Evolutionary conservation across 352 stramenopile genomes (phyloP).

Genomic region (Globisporangium echinulatum): DNA sequence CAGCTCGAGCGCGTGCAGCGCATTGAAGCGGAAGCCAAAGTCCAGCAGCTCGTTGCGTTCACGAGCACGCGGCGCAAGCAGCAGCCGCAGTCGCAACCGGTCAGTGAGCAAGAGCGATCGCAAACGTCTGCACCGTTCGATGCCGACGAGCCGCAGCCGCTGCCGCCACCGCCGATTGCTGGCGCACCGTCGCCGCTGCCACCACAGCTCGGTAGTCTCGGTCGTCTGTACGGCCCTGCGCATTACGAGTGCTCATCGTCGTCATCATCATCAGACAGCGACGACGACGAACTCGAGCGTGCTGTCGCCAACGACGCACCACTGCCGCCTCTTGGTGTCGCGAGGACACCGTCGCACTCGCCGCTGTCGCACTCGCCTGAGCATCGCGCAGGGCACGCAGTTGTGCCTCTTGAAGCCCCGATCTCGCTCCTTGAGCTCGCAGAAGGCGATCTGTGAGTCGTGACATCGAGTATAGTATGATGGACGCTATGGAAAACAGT

Average conservation of each 20-base stretch:
- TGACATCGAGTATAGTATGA: not conserved
- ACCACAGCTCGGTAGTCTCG: slow-evolving; percentile 26
- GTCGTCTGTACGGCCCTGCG: not conserved
- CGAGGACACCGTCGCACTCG: no score
- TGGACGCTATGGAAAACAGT: not conserved
- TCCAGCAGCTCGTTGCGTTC: slow-evolving; percentile 40
- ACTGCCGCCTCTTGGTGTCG: not conserved
- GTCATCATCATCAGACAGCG: slow-evolving; percentile 23
- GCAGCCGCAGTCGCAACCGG: not conserved
- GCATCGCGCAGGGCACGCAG: not conserved
- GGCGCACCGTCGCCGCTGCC: slow-evolving; percentile 28
- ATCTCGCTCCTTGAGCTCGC: slow-evolving; percentile 57
- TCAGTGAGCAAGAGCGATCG: not conserved
- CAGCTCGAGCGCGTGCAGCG: slow-evolving; percentile 61
- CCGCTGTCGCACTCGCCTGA: slow-evolving; percentile 12
- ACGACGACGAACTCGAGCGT: not conserved
- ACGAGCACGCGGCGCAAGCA: slow-evolving; percentile 7
- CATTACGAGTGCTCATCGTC: slow-evolving; percentile 20
- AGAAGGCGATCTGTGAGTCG: slow-evolving; percentile 10
- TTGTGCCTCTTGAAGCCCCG: slow-evolving; percentile 14
- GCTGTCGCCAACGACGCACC: not conserved
- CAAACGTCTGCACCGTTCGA: slow-evolving; percentile 7
- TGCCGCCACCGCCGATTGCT: slow-evolving; percentile 37
- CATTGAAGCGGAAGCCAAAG: slow-evolving; percentile 59
- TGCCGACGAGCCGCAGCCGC: slow-evolving; percentile 32